Percentiles rank a stretch among this genome's conserved stretches.
Evolutionary conservation across 441 rosid genomes (phyloP).

Genomic region (Populus hybrid): DNA sequence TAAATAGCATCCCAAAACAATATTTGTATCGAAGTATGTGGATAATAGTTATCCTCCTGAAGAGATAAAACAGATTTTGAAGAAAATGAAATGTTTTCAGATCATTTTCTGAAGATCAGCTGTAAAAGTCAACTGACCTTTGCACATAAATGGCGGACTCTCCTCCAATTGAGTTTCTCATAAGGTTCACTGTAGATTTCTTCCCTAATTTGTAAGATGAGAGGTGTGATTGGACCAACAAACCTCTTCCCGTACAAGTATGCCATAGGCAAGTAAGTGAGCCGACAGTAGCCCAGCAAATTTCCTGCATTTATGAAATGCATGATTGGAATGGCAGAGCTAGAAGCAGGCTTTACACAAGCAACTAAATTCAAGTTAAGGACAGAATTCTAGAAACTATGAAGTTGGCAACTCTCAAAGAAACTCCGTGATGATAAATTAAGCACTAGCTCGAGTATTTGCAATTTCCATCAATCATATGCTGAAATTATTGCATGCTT

Average conservation of each 20-base stretch:
- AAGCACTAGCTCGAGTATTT: no score
- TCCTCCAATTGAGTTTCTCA: conserved; percentile 13
- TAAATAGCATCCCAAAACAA: conserved; percentile 49
- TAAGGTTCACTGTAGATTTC: conserved; percentile 33
- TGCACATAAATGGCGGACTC: conserved; percentile 59
- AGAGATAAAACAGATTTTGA: not conserved
- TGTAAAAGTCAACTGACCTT: conserved; percentile 20
- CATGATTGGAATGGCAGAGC: no score
- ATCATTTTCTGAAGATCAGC: no score
- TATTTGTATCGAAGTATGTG: conserved; percentile 36
- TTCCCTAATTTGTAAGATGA: conserved; percentile 28
- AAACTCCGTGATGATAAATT: no score
- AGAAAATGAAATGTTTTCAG: not conserved
- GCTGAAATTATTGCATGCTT: no score
- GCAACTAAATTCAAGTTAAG: no score
- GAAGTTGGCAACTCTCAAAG: not conserved
- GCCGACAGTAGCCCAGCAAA: conserved; percentile 63
- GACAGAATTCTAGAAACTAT: no score
- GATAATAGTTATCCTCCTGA: conserved; percentile 13
- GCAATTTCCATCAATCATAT: no score
- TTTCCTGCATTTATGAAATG: conserved; percentile 34
- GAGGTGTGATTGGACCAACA: conserved; percentile 64
- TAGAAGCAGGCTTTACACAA: no score
- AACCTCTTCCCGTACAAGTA: conserved; percentile 61
- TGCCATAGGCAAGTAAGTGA: conserved; percentile 70